Evolutionary conservation across 495 filamentous ascomycete species (phyloP), one percentile per base, ranked within the genome.

Genomic region (Astrothelium subdiscretum): DNA sequence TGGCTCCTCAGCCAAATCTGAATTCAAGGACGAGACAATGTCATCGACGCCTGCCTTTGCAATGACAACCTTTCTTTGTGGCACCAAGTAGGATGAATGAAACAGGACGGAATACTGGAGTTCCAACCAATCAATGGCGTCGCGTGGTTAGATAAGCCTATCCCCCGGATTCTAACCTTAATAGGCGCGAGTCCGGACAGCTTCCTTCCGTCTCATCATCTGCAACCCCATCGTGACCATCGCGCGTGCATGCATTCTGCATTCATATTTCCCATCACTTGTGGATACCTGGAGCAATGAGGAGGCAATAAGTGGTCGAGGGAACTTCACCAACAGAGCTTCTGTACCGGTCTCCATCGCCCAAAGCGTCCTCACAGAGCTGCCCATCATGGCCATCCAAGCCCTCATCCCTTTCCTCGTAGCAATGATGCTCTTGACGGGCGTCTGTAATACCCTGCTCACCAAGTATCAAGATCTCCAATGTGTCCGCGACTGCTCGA

Each of bases 381-480:
- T 24, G 8, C 44, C 12, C 32, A 71, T 35, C 60, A 86, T 86
- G 83, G 78, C 74, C 43, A 76, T 69, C 61, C 83, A 81, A 68
- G 83, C 85, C 10, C 65, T 87, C 32, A 83, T 96, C 66, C 90
- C 90, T 5, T 81, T 95, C 67, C 79, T 95, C 65, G 88, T 97
- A 69, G 85, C 80, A 63, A 94, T 96, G 89, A 96, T 97, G 91
- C 79, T 97, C 69, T 69, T 85, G 69, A 89, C 87, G 31, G 94
- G 94, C 43, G 92, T 97, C 57, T 96, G 91, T 80, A 98, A 98
- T 70, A 98, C 94, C 2, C 84, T 98, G 61, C 79, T 98, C 68
- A 96, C 94, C 66, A 98, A 98, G 67, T 96, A 92, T 67, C 57
- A 95, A 90, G 94, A 98, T 74, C 92, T 95, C 80, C 88, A 95